These are phyloP conservation scores for Quercus phellos DNA, from an alignment of 331 rosid species.

Conservation along the genomic window DNA sequence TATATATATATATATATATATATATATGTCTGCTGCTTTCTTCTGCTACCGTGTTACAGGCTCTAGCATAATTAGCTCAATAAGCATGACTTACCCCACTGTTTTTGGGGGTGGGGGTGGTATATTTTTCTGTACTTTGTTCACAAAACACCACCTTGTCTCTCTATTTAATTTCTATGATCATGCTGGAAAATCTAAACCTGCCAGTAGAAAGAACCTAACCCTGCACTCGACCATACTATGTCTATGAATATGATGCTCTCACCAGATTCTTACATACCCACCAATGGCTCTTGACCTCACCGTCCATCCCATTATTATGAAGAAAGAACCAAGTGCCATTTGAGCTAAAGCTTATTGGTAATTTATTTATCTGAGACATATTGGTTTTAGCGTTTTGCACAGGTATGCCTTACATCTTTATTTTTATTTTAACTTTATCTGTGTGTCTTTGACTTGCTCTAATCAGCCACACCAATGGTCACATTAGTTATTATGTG, in stretches of 20 bases:
- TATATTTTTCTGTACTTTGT: too few species aligned
- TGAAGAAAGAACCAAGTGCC: too few species aligned
- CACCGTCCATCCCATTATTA: too few species aligned
- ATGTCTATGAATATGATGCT: not conserved
- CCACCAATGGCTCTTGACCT: too few species aligned
- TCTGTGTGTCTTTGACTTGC: conserved; percentile 19
- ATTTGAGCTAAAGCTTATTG: too few species aligned
- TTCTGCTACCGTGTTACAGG: too few species aligned
- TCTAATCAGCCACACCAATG: conserved; percentile 81
- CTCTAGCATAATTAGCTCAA: too few species aligned
- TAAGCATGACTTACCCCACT: too few species aligned
- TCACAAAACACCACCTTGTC: not conserved
- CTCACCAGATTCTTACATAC: not conserved
- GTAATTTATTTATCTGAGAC: not conserved
- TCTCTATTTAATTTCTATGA: not conserved
- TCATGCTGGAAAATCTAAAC: not conserved
- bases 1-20: too few species aligned
- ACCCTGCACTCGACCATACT: too few species aligned
- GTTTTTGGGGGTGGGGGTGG: too few species aligned
- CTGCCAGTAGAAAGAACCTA: not conserved
- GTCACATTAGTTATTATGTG: conserved; percentile 86
- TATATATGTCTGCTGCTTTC: too few species aligned
- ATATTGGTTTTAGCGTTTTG: not conserved
- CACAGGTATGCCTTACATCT: not conserved
- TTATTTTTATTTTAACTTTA: conserved; percentile 1